phyloP scores from a whole-genome alignment of 129 eudicot genomes.

The Rutidosis leptorrhynchoides region DNA sequence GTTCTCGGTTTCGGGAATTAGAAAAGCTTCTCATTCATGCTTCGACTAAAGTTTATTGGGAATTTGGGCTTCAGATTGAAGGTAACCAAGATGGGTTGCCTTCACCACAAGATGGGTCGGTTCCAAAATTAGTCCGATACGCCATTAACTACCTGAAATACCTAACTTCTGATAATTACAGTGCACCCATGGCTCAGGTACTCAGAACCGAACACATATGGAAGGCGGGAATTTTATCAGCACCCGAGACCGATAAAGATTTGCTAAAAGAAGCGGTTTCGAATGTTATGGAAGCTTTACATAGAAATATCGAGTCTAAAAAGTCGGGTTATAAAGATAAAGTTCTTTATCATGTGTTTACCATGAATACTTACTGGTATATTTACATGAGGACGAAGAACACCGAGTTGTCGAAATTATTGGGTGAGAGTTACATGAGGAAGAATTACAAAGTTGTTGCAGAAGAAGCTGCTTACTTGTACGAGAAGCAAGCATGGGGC shows the following conservation, averaged over 20 bases:
- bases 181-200: conserved; percentile 58
- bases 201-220: conserved; percentile 66
- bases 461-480: conserved; percentile 77
- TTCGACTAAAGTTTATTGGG: conserved; percentile 70
- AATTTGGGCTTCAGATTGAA: conserved; percentile 76
- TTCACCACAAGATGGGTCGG: conserved; percentile 73
- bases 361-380: conserved; percentile 81
- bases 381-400: conserved; percentile 72
- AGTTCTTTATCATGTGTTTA: conserved; percentile 56
- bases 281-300: conserved; percentile 69
- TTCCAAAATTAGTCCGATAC: conserved; percentile 66
- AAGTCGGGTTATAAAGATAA: conserved; percentile 57
- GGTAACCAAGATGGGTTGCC: conserved; percentile 69
- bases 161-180: conserved; percentile 47
- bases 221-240: conserved; percentile 51
- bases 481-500: conserved; percentile 86
- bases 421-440: conserved; percentile 71
- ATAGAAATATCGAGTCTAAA: conserved; percentile 55
- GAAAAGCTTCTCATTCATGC: conserved; percentile 73
- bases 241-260: conserved; percentile 45
- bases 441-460: conserved; percentile 68
- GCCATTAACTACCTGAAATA: conserved; percentile 70
- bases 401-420: conserved; percentile 56
- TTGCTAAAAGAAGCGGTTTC: conserved; percentile 56
- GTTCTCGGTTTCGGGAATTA: conserved; percentile 58